A percentile compares a stretch with the other conserved stretches of the same genome.
These are phyloP conservation scores for Tetrahymena elliotti DNA, from an alignment of 73 alveolate genomes.

Conservation along the genomic window DNA sequence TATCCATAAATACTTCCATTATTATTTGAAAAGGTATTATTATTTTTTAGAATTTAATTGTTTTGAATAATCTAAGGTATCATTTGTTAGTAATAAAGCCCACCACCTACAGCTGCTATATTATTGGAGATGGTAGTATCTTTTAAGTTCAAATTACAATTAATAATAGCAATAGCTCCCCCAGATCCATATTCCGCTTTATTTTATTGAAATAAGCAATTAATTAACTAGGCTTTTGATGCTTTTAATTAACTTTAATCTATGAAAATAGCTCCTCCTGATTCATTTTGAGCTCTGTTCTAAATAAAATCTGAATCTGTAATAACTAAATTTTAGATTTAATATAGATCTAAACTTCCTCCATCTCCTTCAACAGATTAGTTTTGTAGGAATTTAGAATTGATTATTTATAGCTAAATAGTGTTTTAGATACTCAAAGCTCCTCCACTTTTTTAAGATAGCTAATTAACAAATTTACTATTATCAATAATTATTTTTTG, in stretches of 20 bases:
- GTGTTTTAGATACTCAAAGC: neutral
- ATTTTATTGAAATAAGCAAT: neutral
- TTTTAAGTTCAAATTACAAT: neutral
- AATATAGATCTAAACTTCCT: neutral
- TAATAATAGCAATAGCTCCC: neutral
- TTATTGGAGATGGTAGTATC: neutral
- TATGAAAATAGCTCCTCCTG: neutral
- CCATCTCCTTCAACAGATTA: neutral
- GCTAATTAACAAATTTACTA: neutral
- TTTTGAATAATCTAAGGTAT: neutral
- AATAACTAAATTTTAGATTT: neutral
- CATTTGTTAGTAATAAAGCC: neutral
- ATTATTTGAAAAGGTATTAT: neutral
- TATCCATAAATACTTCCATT: neutral
- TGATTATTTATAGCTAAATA: too few relatives aligned
- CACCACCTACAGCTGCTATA: neutral
- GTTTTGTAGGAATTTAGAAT: neutral
- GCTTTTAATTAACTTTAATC: neutral
- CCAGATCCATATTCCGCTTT: neutral
- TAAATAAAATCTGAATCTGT: neutral
- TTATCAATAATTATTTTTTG: too few relatives aligned
- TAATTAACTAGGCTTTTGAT: neutral
- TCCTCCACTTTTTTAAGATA: neutral
- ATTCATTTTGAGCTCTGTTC: neutral
- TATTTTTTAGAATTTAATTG: neutral